A percentile compares a stretch with the other conserved stretches of the same genome.
phyloP scores from a whole-genome alignment of 2,329 filamentous ascomycete genomes.

The Trichothecium roseum region DNA sequence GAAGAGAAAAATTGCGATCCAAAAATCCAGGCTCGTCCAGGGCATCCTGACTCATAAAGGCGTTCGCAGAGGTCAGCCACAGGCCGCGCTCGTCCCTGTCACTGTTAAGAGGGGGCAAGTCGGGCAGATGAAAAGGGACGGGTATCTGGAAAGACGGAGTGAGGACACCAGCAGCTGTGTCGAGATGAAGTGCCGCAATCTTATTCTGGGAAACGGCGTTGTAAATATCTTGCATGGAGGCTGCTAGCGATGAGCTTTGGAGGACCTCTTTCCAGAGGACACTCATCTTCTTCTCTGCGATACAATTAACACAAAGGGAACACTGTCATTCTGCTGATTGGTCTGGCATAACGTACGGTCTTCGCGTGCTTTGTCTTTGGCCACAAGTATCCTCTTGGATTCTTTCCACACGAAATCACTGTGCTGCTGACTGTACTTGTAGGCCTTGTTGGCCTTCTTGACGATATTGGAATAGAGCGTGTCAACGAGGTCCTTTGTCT shows the following conservation, averaged over 20 bases:
- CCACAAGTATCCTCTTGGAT: slow-evolving; percentile 66
- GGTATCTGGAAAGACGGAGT: slow-evolving; percentile 53
- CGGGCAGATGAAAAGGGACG: slow-evolving; percentile 57
- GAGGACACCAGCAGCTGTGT: slow-evolving; percentile 46
- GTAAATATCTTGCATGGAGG: slow-evolving; percentile 73
- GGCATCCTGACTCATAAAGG: slow-evolving; percentile 58
- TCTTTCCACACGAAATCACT: slow-evolving; percentile 89
- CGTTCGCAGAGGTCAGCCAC: slow-evolving; percentile 81
- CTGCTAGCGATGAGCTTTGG: slow-evolving; percentile 65
- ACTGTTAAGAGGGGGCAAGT: slow-evolving; percentile 61
- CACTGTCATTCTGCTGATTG: background rate
- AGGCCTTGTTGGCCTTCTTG: slow-evolving; percentile 83
- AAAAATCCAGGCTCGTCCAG: slow-evolving; percentile 56
- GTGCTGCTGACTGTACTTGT: slow-evolving; percentile 86
- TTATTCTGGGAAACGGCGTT: slow-evolving; percentile 72
- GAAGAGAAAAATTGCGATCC: slow-evolving; percentile 76
- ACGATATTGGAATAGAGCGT: slow-evolving; percentile 77
- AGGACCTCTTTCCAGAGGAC: slow-evolving; percentile 62
- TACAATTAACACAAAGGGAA: background rate
- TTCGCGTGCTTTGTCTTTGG: slow-evolving; percentile 76
- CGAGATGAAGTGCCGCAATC: slow-evolving; percentile 75
- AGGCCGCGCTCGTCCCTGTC: slow-evolving; percentile 58
- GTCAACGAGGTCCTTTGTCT: slow-evolving; percentile 66
- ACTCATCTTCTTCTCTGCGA: slow-evolving; percentile 46
- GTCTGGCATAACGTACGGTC: slow-evolving; percentile 31